These are phyloP conservation scores for Parathielavia hyrcaniae DNA, from an alignment of 495 filamentous ascomycete genomes.

Conservation along the genomic window DNA sequence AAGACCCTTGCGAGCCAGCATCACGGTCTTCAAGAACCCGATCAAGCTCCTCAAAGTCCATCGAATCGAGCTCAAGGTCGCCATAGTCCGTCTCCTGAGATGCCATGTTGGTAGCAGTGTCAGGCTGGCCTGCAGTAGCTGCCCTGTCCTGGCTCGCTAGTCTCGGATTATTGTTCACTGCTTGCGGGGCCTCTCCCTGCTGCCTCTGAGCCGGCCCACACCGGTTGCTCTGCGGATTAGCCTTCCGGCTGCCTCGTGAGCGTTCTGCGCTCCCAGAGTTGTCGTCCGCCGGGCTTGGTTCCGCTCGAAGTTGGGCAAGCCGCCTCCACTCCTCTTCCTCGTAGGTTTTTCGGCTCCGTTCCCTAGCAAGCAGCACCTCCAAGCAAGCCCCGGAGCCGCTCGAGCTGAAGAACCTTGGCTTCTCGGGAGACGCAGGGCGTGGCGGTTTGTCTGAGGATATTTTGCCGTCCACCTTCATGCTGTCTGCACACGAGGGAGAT, in stretches of 20 bases:
- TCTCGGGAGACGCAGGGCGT: constrained; percentile 6
- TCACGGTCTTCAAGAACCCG: not conserved
- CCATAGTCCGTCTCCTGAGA: constrained; percentile 43
- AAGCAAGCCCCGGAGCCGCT: constrained; percentile 15
- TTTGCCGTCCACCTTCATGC: not conserved
- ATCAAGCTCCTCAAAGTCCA: constrained; percentile 11
- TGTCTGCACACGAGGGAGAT: not conserved
- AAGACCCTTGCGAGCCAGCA: too few relatives aligned
- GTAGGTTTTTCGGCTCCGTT: constrained; percentile 7
- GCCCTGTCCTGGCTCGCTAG: constrained; percentile 10
- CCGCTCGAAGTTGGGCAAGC: not conserved
- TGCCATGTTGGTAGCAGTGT: not conserved
- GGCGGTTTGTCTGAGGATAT: not conserved
- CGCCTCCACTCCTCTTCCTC: constrained; percentile 16
- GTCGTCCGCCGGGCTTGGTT: constrained; percentile 2
- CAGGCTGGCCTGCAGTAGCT: not conserved
- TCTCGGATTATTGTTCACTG: not conserved
- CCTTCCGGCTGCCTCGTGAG: not conserved
- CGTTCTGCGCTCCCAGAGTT: constrained; percentile 4
- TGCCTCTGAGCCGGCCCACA: not conserved
- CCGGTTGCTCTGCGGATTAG: not conserved
- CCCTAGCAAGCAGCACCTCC: constrained; percentile 4
- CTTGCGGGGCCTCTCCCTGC: not conserved
- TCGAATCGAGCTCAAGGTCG: constrained; percentile 33
- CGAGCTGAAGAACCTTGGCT: constrained; percentile 16